These are phyloP conservation scores for Tylopilus intermedius DNA, from an alignment of 768 basidiomycete genomes.

Conservation along the genomic window DNA sequence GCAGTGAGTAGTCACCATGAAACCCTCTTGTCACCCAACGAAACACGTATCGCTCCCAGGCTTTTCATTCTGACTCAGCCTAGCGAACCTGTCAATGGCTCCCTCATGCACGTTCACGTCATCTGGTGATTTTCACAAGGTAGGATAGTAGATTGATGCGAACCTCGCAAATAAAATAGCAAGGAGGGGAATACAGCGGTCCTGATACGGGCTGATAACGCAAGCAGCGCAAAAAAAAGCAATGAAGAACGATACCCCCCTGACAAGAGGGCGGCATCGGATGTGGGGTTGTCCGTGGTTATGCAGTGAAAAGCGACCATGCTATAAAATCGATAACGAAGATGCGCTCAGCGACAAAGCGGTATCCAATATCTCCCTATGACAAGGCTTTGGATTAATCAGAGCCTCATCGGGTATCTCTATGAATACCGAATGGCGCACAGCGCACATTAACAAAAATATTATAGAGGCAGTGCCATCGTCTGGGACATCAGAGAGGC, in stretches of 20 bases:
- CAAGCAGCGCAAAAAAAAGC: slow-evolving; percentile 13
- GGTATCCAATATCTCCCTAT: slow-evolving; percentile 9
- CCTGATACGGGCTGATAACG: slow-evolving; percentile 21
- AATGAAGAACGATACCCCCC: slow-evolving; percentile 6
- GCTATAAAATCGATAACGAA: slow-evolving; percentile 8
- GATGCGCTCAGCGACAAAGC: slow-evolving; percentile 11
- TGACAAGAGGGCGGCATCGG: neutral
- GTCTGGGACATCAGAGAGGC: slow-evolving; percentile 52
- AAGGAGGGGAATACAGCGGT: slow-evolving; percentile 20
- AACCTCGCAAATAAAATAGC: slow-evolving; percentile 15
- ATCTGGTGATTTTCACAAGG: slow-evolving; percentile 20
- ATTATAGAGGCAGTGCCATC: slow-evolving; percentile 50
- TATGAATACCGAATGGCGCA: slow-evolving; percentile 21
- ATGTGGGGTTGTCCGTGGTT: slow-evolving; percentile 16
- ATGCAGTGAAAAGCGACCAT: slow-evolving; percentile 11
- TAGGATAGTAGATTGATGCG: slow-evolving; percentile 12
- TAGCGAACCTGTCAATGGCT: slow-evolving; percentile 1
- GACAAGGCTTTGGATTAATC: slow-evolving; percentile 5
- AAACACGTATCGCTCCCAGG: slow-evolving; percentile 9
- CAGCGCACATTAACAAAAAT: slow-evolving; percentile 14
- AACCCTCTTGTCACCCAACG: neutral
- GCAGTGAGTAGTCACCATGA: neutral
- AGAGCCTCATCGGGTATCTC: slow-evolving; percentile 16
- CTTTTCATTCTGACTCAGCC: neutral
- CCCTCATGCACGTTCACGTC: slow-evolving; percentile 11